These are phyloP conservation scores for Plectosphaerella sp. DNA, from an alignment of 2,329 filamentous ascomycete genomes.

Conservation along the genomic window DNA sequence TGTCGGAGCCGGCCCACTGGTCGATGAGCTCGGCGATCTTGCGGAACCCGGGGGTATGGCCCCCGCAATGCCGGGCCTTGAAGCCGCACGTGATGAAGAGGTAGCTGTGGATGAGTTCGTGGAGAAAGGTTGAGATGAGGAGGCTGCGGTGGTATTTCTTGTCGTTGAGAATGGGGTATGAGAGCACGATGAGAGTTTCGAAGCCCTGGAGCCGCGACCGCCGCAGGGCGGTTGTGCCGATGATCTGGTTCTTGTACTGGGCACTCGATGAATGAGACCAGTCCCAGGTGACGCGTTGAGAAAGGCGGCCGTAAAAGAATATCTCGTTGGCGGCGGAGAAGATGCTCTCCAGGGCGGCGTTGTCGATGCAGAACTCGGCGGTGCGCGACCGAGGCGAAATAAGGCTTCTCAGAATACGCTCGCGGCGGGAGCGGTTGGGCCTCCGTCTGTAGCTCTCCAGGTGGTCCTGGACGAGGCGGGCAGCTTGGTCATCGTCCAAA, in stretches of 20 bases:
- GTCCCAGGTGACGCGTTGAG: conserved; percentile 56
- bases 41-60: conserved; percentile 57
- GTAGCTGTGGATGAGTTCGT: conserved; percentile 65
- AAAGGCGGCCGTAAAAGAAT: conserved; percentile 55
- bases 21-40: conserved; percentile 58
- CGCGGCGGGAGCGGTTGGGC: conserved; percentile 45
- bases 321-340: conserved; percentile 58
- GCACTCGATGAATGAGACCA: conserved; percentile 49
- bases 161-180: conserved; percentile 52
- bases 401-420: conserved; percentile 53
- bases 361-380: conserved; percentile 49
- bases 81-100: conserved; percentile 60
- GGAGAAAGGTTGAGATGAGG: conserved; percentile 60
- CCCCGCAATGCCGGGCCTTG: conserved; percentile 48
- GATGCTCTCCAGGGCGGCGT: conserved; percentile 52
- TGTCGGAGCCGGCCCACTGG: conserved; percentile 52
- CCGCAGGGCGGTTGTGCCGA: conserved; percentile 59
- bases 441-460: conserved; percentile 39
- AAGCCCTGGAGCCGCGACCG: conserved; percentile 42
- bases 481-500: conserved; percentile 42
- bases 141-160: conserved; percentile 54
- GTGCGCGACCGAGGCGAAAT: conserved; percentile 45
- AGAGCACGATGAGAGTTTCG: conserved; percentile 60
- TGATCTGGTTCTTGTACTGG: conserved; percentile 50
- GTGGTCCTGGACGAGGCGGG: conserved; percentile 42